Base-by-base conservation (phyloP, 768 basidiomycete species). In the Hygrocybe punicea region DNA sequence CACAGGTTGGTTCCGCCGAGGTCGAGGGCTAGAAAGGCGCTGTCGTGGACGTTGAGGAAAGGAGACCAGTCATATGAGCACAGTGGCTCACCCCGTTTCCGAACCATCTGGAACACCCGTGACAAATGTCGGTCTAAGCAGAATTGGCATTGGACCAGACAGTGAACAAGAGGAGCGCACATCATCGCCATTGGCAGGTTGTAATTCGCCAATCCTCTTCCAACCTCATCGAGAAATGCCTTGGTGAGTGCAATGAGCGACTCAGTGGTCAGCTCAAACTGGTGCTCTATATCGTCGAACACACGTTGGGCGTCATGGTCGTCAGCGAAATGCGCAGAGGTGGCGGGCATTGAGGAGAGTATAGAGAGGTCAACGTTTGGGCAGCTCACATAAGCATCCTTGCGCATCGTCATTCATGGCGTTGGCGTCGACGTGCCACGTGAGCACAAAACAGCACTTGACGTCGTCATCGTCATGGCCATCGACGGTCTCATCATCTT, bases 1-100 rank as follows among this genome's bases (percentile, higher is more conserved):
- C 73, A 97, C 90, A 99, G 81, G 69, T 99, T 99, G 21, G 97
- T 99, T 55, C 97, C 97, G 39, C 97, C 97, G 17, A 99, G 83
- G 76, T 99, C 96, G 17, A 98, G 81, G 4, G 97, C 95, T 53
- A 98, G 84, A 73, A 97, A 99, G 6, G 93, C 96, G 45, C 94
- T 97, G 64, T 49, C 51, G 45, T 29, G 24, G 11, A 53, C 34
- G 19, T 49, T 40, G 47, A 44, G 52, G 39, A 33, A 57, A 35
- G 56, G 29, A 48, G 50, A 29, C 35, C 33, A 40, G 24, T 35
- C 53, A 33, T 33, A 21, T 47, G 52, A 33, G 39, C 34, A 44
- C n/a, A n/a, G n/a, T 55, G 50, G 69, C 83, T 65, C 72, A 93
- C 93, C 97, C 97, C 57, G 84, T 89, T 73, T 99, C 97, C 50